Conservation (phyloP, 371 early-diverging fungal genomes). For the Scutellospora calospora region DNA sequence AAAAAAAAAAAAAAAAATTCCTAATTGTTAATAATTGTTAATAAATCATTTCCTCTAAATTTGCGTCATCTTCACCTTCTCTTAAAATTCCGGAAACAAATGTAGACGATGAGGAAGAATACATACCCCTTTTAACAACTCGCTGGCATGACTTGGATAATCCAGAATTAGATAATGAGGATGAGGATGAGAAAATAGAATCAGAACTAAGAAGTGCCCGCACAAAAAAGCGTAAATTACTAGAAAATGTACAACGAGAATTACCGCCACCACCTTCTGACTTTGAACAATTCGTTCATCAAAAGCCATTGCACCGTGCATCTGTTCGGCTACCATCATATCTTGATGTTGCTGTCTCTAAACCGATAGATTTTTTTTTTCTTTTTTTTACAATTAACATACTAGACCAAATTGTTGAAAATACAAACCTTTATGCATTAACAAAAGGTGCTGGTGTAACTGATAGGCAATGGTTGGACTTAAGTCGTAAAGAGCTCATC, state of each 20-base stretch:
- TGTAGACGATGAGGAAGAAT: neutral
- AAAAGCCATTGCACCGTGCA: neutral
- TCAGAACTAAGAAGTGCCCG: neutral
- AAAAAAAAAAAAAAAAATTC: too few relatives aligned
- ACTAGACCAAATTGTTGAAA: neutral
- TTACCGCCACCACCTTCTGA: neutral
- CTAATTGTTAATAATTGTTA: too few relatives aligned
- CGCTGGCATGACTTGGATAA: neutral
- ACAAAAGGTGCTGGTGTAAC: slow-evolving; percentile 15
- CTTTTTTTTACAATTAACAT: slow-evolving; percentile 16
- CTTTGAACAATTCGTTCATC: slow-evolving; percentile 2
- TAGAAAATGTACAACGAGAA: slow-evolving; percentile 24
- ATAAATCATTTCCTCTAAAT: too few relatives aligned
- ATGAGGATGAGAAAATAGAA: neutral
- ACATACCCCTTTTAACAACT: slow-evolving; percentile 11
- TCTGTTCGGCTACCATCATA: neutral
- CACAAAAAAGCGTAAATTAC: neutral
- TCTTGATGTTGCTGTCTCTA: neutral
- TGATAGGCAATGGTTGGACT: neutral
- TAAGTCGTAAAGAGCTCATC: neutral
- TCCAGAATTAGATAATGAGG: neutral
- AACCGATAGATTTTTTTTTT: neutral
- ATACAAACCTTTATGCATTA: slow-evolving; percentile 16
- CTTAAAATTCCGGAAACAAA: neutral
- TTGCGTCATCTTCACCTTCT: too few relatives aligned